Conservation (phyloP, 2,329 filamentous ascomycete species). For the Sporothrix euskadiensis region DNA sequence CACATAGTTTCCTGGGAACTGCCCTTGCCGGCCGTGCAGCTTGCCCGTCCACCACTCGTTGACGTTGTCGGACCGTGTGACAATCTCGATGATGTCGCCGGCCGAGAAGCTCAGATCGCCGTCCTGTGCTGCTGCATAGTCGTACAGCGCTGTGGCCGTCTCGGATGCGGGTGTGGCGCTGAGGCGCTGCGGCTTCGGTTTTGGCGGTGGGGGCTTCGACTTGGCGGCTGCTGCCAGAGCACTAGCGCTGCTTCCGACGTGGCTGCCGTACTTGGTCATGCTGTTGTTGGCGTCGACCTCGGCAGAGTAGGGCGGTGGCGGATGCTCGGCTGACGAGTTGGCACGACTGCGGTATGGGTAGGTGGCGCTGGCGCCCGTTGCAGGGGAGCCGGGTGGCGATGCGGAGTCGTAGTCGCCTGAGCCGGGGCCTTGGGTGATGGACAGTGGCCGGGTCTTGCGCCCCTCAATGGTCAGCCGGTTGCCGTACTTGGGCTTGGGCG, state of each 20-base stretch:
- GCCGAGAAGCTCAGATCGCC: conserved; percentile 88
- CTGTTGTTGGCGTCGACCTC: conserved; percentile 42
- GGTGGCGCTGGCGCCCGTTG: conserved; percentile 13
- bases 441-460: conserved; percentile 47
- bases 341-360: conserved; percentile 32
- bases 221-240: conserved; percentile 55
- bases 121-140: conserved; percentile 93
- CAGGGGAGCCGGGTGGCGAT: conserved; percentile 17
- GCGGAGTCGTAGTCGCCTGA: conserved; percentile 28
- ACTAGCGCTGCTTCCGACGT: conserved; percentile 38
- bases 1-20: conserved; percentile 65
- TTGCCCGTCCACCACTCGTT: conserved; percentile 98
- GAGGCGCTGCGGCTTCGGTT: conserved; percentile 76
- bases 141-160: conserved; percentile 87
- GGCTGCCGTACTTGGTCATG: conserved; percentile 24
- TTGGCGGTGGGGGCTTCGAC: conserved; percentile 70
- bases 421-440: conserved; percentile 54
- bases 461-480: conserved; percentile 53
- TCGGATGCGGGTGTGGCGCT: conserved; percentile 66
- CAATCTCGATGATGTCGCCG: conserved; percentile 87
- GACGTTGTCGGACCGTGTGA: conserved; percentile 77
- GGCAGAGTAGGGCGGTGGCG: conserved; percentile 71
- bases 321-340: conserved; percentile 52
- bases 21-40: conserved; percentile 75
- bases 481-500: conserved; percentile 44